These are phyloP conservation scores for Cyberlindnera japonica DNA, from an alignment of 805 yeast genomes.

Conservation along the genomic window DNA sequence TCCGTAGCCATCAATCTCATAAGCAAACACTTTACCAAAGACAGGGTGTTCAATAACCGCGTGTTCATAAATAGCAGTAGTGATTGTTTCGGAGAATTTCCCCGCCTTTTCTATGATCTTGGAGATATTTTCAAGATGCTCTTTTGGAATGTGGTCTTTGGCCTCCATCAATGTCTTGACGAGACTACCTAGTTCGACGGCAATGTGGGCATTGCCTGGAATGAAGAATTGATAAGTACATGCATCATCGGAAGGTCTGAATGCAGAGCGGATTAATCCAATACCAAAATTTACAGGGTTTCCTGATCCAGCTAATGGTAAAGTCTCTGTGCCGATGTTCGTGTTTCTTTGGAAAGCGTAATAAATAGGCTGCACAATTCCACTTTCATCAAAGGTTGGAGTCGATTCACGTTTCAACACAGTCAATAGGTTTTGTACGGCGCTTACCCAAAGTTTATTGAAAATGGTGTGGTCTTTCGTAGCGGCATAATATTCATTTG, in stretches of 20 bases:
- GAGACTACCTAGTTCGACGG: slow-evolving; percentile 52
- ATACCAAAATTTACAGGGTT: slow-evolving; percentile 73
- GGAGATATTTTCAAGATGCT: slow-evolving; percentile 28
- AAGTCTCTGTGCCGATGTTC: slow-evolving; percentile 74
- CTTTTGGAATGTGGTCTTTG: slow-evolving; percentile 11
- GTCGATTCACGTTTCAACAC: slow-evolving; percentile 57
- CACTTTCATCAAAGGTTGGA: slow-evolving; percentile 51
- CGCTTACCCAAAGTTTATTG: slow-evolving; percentile 51
- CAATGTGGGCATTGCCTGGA: slow-evolving; percentile 80
- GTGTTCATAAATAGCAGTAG: slow-evolving; percentile 53
- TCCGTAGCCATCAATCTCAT: slow-evolving; percentile 87
- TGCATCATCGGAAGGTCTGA: slow-evolving; percentile 87
- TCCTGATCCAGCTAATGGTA: slow-evolving; percentile 75
- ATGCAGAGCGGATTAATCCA: slow-evolving; percentile 76
- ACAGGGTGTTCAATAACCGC: slow-evolving; percentile 66
- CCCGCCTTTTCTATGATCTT: slow-evolving; percentile 32
- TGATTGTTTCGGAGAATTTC: slow-evolving; percentile 40
- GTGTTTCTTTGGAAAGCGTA: slow-evolving; percentile 76
- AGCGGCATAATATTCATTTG: slow-evolving; percentile 62
- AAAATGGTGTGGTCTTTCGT: slow-evolving; percentile 47
- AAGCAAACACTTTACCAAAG: slow-evolving; percentile 79
- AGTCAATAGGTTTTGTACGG: slow-evolving; percentile 46
- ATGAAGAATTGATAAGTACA: slow-evolving; percentile 74
- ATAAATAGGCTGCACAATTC: slow-evolving; percentile 40
- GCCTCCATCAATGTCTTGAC: slow-evolving; percentile 27